Conservation (phyloP, 768 basidiomycete species). For the Lentinula boryana region DNA sequence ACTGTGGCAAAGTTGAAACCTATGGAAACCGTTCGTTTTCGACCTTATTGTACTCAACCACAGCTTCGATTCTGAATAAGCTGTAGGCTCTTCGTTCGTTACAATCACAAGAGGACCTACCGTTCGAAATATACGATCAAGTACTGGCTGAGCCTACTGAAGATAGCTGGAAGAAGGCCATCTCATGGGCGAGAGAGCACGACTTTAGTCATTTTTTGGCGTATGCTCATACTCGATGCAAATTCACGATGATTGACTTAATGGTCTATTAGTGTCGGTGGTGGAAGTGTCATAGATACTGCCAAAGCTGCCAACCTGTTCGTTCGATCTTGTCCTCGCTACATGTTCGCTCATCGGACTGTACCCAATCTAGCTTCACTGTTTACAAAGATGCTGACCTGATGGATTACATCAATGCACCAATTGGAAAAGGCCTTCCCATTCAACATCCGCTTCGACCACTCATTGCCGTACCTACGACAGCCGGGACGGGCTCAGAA, state of each 20-base stretch:
- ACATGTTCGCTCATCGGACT: conserved; percentile 1
- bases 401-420: conserved; percentile 96
- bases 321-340: conserved; percentile 11
- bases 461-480: conserved; percentile 75
- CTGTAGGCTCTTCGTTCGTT: conserved; percentile 70
- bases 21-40: conserved; percentile 64
- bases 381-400: conserved; percentile 91
- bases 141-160: conserved; percentile 92
- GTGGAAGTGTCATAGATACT: conserved; percentile 94
- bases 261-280: conserved; percentile 56
- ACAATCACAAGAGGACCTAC: conserved; percentile 69
- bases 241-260: not conserved
- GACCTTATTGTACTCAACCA: not conserved
- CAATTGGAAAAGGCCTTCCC: conserved; percentile 87
- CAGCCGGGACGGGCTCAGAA: conserved; percentile 87
- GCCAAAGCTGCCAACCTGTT: conserved; percentile 93
- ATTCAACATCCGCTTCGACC: conserved; percentile 71
- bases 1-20: conserved; percentile 77
- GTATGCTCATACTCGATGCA: conserved; percentile 28
- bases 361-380: conserved; percentile 51
- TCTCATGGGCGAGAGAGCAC: conserved; percentile 78
- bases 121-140: conserved; percentile 76
- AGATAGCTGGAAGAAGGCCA: conserved; percentile 82
- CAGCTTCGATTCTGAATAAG: not conserved
- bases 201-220: conserved; percentile 93